phyloP scores from a whole-genome alignment of 1,139 yeast species.

The Scheffersomyces titani region DNA sequence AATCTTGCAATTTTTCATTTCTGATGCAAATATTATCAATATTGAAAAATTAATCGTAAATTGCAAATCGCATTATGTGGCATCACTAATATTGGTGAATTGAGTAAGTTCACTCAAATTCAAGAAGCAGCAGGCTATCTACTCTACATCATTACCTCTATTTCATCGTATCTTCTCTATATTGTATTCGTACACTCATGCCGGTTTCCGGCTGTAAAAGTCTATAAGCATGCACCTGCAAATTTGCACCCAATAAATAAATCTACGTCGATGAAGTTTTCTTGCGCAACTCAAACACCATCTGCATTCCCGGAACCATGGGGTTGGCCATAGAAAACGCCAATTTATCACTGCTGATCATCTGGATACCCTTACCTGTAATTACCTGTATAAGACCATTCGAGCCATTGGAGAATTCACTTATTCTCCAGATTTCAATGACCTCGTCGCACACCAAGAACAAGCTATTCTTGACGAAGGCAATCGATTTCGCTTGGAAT shows the following conservation, averaged over 20 bases:
- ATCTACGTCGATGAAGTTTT: neutral
- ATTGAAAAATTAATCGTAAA: no score
- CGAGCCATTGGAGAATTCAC: slow-evolving; percentile 49
- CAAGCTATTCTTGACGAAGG: slow-evolving; percentile 59
- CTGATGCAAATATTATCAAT: no score
- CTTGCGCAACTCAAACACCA: slow-evolving; percentile 33
- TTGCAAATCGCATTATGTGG: neutral
- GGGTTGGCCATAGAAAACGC: slow-evolving; percentile 73
- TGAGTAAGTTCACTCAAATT: no score
- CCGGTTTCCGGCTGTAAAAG: neutral
- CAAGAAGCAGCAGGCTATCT: neutral
- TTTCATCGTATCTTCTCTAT: neutral
- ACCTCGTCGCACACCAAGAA: slow-evolving; percentile 67
- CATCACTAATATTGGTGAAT: neutral
- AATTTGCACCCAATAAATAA: neutral
- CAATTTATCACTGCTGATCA: slow-evolving; percentile 47
- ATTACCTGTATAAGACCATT: slow-evolving; percentile 70
- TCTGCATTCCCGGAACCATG: slow-evolving; percentile 60
- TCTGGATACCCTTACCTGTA: slow-evolving; percentile 63
- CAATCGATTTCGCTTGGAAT: slow-evolving; percentile 59
- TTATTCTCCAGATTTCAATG: slow-evolving; percentile 67
- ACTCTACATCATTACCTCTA: neutral
- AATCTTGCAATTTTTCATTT: no score
- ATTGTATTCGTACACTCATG: neutral
- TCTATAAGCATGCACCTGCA: neutral